These are phyloP conservation scores for Diplodia mutila DNA, from an alignment of 2,329 filamentous ascomycete species.

Conservation along the genomic window DNA sequence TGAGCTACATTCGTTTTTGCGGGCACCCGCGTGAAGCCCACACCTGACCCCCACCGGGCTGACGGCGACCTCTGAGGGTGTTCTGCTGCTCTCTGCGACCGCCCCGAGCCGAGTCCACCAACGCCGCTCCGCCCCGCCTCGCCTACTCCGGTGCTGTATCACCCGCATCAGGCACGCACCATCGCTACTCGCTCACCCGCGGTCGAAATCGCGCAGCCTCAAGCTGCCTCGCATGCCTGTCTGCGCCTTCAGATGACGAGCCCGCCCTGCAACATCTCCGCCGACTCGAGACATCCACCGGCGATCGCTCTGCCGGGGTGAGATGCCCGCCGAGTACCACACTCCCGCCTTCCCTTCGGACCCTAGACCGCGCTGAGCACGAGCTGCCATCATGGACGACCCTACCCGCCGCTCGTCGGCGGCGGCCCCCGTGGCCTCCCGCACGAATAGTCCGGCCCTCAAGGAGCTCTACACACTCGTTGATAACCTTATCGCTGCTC, in stretches of 20 bases:
- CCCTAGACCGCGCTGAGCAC: conserved; percentile 34
- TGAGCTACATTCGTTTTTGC: conserved; percentile 10
- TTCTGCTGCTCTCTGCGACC: background rate
- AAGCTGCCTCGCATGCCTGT: conserved; percentile 6
- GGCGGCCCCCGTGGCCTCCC: conserved; percentile 42
- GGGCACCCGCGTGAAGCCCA: conserved; percentile 15
- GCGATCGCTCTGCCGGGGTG: conserved; percentile 22
- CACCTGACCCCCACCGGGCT: conserved; percentile 18
- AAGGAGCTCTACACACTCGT: conserved; percentile 43
- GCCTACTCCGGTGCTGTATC: conserved; percentile 17
- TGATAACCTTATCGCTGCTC: conserved; percentile 40
- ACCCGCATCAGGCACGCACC: conserved; percentile 1
- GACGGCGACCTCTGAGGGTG: conserved; percentile 12
- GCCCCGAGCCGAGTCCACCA: conserved; percentile 1
- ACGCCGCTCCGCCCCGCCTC: conserved; percentile 22
- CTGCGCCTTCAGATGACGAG: conserved; percentile 23
- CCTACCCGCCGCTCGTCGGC: conserved; percentile 43
- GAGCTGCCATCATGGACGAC: conserved; percentile 40
- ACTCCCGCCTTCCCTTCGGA: conserved; percentile 32
- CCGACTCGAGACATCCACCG: conserved; percentile 16
- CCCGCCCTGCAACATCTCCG: conserved; percentile 1
- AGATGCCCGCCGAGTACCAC: conserved; percentile 32
- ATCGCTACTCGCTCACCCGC: conserved; percentile 10
- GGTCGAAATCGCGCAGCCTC: conserved; percentile 3
- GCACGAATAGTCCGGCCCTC: conserved; percentile 44